Evolutionary conservation across 129 eudicot species (phyloP).

Genomic region (Oenanthe sinensis): DNA sequence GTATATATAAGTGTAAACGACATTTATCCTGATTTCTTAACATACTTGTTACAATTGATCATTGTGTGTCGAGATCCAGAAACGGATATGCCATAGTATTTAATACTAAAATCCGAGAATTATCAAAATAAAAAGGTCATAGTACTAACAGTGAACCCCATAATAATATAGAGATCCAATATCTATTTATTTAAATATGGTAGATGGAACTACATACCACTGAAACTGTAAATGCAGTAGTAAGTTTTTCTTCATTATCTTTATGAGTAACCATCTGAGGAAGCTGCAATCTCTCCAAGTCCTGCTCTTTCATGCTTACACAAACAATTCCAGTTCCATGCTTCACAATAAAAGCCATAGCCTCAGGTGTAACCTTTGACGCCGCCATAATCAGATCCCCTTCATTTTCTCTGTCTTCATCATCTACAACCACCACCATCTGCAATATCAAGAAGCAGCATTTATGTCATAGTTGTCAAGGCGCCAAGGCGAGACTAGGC

Average conservation of each 20-base stretch:
- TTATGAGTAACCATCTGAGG: slow-evolving; percentile 65
- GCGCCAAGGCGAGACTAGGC: no score
- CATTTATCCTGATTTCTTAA: background rate
- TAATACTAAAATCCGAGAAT: background rate
- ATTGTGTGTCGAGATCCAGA: background rate
- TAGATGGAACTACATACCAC: slow-evolving; percentile 52
- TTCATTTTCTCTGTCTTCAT: slow-evolving; percentile 82
- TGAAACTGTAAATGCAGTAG: slow-evolving; percentile 80
- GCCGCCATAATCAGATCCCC: slow-evolving; percentile 87
- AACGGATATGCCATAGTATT: background rate
- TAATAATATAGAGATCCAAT: background rate
- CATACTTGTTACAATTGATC: background rate
- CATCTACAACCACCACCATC: slow-evolving; percentile 81
- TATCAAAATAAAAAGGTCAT: background rate
- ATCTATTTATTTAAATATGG: slow-evolving; percentile 32
- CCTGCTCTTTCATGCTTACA: slow-evolving; percentile 79
- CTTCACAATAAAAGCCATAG: slow-evolving; percentile 82
- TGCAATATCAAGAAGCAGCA: slow-evolving; percentile 14
- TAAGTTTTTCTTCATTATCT: slow-evolving; percentile 65
- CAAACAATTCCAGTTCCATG: slow-evolving; percentile 93
- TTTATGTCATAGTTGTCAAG: no score
- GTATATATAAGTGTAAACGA: background rate
- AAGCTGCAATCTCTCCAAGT: slow-evolving; percentile 69
- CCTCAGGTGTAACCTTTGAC: slow-evolving; percentile 54
- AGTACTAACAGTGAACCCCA: background rate